Evolutionary conservation across 768 basidiomycete species (phyloP), one percentile per base, ranked within the genome.

Genomic region (Rhizopogon vinicolor): DNA sequence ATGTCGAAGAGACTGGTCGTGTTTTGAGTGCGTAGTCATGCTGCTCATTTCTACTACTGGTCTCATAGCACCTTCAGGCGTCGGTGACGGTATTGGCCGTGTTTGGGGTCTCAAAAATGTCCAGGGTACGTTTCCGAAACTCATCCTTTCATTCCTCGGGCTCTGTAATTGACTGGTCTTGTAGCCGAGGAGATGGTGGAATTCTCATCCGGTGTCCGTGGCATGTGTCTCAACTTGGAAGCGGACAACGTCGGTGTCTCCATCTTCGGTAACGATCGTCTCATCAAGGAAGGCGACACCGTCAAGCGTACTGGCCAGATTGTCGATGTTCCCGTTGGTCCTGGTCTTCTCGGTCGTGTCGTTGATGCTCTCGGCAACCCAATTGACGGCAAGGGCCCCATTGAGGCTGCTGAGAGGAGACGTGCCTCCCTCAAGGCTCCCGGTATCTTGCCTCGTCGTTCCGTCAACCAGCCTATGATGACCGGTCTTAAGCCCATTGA

Each of bases 151-250:
- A 18, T 43, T 37, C 48, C 12, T 37, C 5, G 1, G 35, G 3
- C 10, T 13, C 33, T 1, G 14, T 6, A 44, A 52, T 5, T 60
- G 44, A 29, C 8, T 7, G 29, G 25, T 45, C 61, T 53, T 64
- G 48, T 75, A 94, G 89, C 89, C 78, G 97, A 99, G 79, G 97
- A 99, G 86, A 99, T 99, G 97, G 97, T 99, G 84, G 97, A 99
- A 84, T 99, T 99, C 85, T 93, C 96, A 49, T 98, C 97, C 51
- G 97, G 97, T 77, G 87, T 99, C 68, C 95, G 97, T 73, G 97
- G 97, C 83, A 99, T 99, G 97, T 98, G 95, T 77, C 78, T 99
- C 76, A 99, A 99, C 90, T 89, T 99, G 86, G 97, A 99, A 79
- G 93, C 96, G 77, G 97, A 98, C 87, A 98, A 98, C 68, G 96